A percentile compares a stretch with the other conserved stretches of the same genome.
phyloP scores from a whole-genome alignment of 495 filamentous ascomycete genomes.

The Penicillium cosmopolitanum region DNA sequence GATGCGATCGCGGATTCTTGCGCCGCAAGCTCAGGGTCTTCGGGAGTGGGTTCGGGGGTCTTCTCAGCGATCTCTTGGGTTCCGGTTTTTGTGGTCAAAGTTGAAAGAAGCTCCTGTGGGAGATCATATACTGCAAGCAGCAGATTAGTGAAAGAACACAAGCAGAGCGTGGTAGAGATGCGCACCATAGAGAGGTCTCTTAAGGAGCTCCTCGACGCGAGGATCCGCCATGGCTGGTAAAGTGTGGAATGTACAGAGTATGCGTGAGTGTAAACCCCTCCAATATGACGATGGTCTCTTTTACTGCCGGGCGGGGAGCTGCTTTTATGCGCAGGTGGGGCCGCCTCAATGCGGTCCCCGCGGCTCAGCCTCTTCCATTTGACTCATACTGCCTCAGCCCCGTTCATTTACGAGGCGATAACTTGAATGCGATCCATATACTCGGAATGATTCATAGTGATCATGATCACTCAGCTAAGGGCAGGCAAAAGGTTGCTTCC shows the following conservation, averaged over 20 bases:
- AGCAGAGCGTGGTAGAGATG: not conserved
- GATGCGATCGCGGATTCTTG: slow-evolving; percentile 55
- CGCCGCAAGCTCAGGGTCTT: slow-evolving; percentile 31
- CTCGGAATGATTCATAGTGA: not conserved
- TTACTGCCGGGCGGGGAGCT: slow-evolving; percentile 6
- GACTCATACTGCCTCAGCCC: slow-evolving; percentile 1
- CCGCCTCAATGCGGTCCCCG: not conserved
- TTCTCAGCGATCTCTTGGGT: slow-evolving; percentile 36
- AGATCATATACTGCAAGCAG: slow-evolving; percentile 78
- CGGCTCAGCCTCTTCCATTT: slow-evolving; percentile 4
- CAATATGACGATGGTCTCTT: slow-evolving; percentile 24
- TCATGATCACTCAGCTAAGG: not conserved
- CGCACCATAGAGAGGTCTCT: slow-evolving; percentile 64
- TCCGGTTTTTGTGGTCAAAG: slow-evolving; percentile 61
- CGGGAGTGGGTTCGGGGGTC: slow-evolving; percentile 19
- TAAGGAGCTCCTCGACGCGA: slow-evolving; percentile 56
- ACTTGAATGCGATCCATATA: not conserved
- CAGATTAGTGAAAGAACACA: slow-evolving; percentile 4
- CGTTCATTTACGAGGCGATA: not conserved
- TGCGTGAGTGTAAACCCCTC: slow-evolving; percentile 21
- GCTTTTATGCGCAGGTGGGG: slow-evolving; percentile 1
- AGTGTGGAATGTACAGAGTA: slow-evolving; percentile 10
- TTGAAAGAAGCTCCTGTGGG: slow-evolving; percentile 73
- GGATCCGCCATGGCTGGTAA: slow-evolving; percentile 24
- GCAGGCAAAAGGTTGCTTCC: not conserved